Conservation (phyloP, 495 filamentous ascomycete genomes). For the Aspergillus haitiensis region DNA sequence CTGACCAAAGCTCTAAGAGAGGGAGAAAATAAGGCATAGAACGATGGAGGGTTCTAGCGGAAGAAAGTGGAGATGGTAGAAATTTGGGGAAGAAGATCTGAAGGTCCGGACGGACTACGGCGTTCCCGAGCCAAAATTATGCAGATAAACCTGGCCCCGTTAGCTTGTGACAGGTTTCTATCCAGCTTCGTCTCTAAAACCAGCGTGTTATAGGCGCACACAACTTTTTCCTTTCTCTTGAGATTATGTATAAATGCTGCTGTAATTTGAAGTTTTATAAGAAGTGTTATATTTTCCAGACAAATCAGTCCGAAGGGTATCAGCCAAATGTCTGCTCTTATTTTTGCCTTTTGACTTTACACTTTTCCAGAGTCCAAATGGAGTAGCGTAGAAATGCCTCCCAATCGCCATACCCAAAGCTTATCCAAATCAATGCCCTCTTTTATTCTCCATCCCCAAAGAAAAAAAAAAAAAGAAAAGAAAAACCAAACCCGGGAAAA, state of each 20-base stretch:
- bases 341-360: neutral
- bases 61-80: constrained; percentile 3
- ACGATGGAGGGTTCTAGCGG: constrained; percentile 3
- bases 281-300: too few relatives aligned
- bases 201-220: neutral
- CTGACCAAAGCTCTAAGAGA: constrained; percentile 7
- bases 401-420: constrained; percentile 1
- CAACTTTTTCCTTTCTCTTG: neutral
- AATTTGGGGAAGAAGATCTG: neutral
- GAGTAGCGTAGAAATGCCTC: neutral
- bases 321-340: neutral
- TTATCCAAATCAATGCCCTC: neutral
- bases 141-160: neutral
- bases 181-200: too few relatives aligned
- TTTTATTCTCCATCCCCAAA: constrained; percentile 16
- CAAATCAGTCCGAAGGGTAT: constrained; percentile 22
- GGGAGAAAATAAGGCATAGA: constrained; percentile 17
- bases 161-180: neutral
- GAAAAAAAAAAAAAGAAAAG: constrained; percentile 10
- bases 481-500: neutral
- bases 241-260: neutral
- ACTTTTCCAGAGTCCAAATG: constrained; percentile 1
- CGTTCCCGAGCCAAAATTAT: constrained; percentile 4
- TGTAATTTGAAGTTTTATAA: neutral
- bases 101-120: neutral